Percentiles rank a stretch among this genome's conserved stretches.
These are phyloP conservation scores for Euphorbia tirucalli DNA, from an alignment of 345 rosid species.

Conservation along the genomic window DNA sequence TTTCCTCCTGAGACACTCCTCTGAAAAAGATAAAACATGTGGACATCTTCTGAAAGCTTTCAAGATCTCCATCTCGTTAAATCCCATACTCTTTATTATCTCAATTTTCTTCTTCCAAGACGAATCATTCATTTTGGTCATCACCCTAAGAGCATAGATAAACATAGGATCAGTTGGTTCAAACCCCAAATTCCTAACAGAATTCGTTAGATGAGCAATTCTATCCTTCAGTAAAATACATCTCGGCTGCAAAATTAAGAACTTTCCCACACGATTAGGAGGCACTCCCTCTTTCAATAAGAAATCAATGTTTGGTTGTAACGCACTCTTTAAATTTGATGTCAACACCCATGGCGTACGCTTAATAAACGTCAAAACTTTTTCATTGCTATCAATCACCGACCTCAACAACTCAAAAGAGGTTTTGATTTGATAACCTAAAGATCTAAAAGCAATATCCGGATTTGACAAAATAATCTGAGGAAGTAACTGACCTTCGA, in stretches of 20 bases:
- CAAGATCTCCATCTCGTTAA: conserved; percentile 26
- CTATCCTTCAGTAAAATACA: neutral
- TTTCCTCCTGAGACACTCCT: conserved; percentile 16
- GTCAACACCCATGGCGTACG: conserved; percentile 21
- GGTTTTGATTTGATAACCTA: conserved; percentile 21
- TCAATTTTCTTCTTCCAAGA: conserved; percentile 25
- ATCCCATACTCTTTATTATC: conserved; percentile 29
- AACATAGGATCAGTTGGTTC: conserved; percentile 12
- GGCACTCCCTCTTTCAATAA: conserved; percentile 24
- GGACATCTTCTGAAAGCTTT: conserved; percentile 18
- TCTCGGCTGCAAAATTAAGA: conserved; percentile 19
- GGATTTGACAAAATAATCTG: conserved; percentile 19
- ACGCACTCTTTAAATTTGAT: neutral
- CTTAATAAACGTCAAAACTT: conserved; percentile 10
- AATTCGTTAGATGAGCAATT: conserved; percentile 6
- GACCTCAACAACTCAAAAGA: conserved; percentile 14
- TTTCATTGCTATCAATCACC: conserved; percentile 7
- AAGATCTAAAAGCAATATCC: neutral
- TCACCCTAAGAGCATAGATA: too few relatives aligned
- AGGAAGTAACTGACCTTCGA: conserved; percentile 19
- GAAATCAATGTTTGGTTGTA: conserved; percentile 23
- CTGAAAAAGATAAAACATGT: conserved; percentile 7
- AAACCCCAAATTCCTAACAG: conserved; percentile 16
- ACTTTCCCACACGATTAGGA: neutral
- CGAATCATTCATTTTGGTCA: conserved; percentile 7